Evolutionary conservation across 257 asterid species (phyloP), one percentile per base, ranked within the genome.

Genomic region (Striga asiatica): DNA sequence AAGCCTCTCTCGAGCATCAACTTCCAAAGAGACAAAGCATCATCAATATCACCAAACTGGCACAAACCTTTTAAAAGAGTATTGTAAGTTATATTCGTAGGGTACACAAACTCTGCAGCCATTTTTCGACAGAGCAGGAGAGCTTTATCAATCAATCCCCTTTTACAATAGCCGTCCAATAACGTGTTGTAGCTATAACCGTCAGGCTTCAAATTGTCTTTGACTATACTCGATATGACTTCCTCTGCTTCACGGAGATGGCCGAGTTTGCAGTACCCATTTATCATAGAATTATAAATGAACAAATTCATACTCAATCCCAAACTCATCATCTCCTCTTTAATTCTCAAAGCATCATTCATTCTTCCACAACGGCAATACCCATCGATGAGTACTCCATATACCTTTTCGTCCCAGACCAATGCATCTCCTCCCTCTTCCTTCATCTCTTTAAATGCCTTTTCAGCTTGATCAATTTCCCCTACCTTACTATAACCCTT

Each of bases 241-340:
- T 29, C 51, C 60, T 75, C 73, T 5, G 94, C 97, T 59, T 87
- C 80, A 65, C 42, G 24, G 60, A 87, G 58, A 70, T 54, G 76
- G 47, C 95, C 93, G 41, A 65, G 72, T 64, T 87, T 84, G 66
- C 88, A 79, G 42, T 88, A 82, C 20, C 97, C 98, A 31, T 88
- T 74, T 55, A 88, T 78, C 74, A 92, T 61, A 48, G 93, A 87
- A 69, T 82, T 92, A 64, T 71, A 82, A 29, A 84, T 55, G 25
- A 73, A 82, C 62, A 68, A 35, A 71, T 87, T 92, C 84, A 80
- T 69, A 42, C 67, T 62, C 76, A 84, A 58, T 24, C 93, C 97
- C 42, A 56, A 71, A 55, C 62, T 70, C 71, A 84, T 19, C 91
- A 92, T 84, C 75, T 88, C 95, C 59, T 76, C 67, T 75, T 64